Evolutionary conservation across 257 asterid genomes (phyloP), one percentile per base, ranked within the genome.

Genomic region (Anisodus acutangulus): DNA sequence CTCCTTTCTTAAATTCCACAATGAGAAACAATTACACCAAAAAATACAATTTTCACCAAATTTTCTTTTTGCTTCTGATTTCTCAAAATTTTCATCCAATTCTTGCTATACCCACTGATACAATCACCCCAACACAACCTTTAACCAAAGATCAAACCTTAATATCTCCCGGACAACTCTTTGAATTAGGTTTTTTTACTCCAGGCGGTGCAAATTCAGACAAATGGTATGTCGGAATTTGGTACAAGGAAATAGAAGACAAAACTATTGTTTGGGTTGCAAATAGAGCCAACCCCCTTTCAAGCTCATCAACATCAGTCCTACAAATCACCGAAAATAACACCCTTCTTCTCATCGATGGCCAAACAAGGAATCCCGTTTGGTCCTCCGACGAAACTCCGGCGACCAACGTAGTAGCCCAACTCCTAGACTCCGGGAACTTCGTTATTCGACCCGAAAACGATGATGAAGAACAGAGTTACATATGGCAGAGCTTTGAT

Each of bases 201-300:
- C 90, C 86, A 0, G 85, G 82, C 45, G 81, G 81, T 51, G 81
- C 60, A 3, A 81, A 89, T n/a, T 89, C 89, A 17, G 80, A 74
- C n/a, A 83, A 51, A 72, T 84, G 88, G 92, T 89, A 89, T 62
- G 35, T 87, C 13, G 91, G 91, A 37, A 87, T 89, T 2, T 89
- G 91, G 91, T 89, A 89, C 87, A 89, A 81, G 57, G 55, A 69
- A 9, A 60, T 63, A 31, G 78, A 82, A 26, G 76, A 85, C 3
- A 81, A 60, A 72, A 92, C 96, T 8, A 1, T 87, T 45, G 98
- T 93, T 19, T 96, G 99, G 99, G 97, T 96, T 17, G 97, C 95
- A 0, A 96, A 96, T 87, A 88, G 99, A 84, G 95, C 91, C 35
- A 83, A 86, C 0, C 99, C 99, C 9, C 88, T 95, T 12, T 26